A percentile compares a stretch with the other conserved stretches of the same genome.
These are phyloP conservation scores for Aspergillus unguis DNA, from an alignment of 2,329 filamentous ascomycete genomes.

Conservation along the genomic window DNA sequence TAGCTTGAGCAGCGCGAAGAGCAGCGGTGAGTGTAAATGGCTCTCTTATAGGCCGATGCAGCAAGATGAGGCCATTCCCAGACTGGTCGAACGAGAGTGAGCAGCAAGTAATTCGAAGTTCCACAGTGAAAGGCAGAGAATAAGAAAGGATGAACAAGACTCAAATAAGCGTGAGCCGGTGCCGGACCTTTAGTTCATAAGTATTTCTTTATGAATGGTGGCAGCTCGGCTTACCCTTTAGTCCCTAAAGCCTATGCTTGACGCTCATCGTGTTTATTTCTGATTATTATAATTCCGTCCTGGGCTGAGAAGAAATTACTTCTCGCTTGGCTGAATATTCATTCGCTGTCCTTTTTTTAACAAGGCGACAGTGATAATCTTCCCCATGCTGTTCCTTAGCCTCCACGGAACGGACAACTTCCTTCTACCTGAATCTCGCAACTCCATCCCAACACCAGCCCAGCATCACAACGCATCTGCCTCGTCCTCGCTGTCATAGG, in stretches of 20 bases:
- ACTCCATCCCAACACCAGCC: not conserved
- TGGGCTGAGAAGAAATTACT: conserved; percentile 8
- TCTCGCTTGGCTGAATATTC: no score
- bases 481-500: not conserved
- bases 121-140: not conserved
- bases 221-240: conserved; percentile 10
- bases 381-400: no score
- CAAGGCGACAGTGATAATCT: no score
- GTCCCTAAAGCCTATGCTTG: not conserved
- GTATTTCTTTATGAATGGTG: not conserved
- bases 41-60: not conserved
- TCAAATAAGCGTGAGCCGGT: conserved; percentile 13
- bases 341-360: no score
- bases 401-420: no score
- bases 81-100: conserved; percentile 6
- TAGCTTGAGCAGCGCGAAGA: not conserved
- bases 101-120: conserved; percentile 8
- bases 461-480: not conserved
- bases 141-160: conserved; percentile 15
- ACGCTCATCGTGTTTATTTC: not conserved
- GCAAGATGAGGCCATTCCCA: conserved; percentile 8
- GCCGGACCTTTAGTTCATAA: conserved; percentile 7
- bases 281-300: not conserved
- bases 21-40: not conserved
- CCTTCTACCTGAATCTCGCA: not conserved